These are phyloP conservation scores for Arthromyces matolae DNA, from an alignment of 768 basidiomycete species.

Conservation along the genomic window DNA sequence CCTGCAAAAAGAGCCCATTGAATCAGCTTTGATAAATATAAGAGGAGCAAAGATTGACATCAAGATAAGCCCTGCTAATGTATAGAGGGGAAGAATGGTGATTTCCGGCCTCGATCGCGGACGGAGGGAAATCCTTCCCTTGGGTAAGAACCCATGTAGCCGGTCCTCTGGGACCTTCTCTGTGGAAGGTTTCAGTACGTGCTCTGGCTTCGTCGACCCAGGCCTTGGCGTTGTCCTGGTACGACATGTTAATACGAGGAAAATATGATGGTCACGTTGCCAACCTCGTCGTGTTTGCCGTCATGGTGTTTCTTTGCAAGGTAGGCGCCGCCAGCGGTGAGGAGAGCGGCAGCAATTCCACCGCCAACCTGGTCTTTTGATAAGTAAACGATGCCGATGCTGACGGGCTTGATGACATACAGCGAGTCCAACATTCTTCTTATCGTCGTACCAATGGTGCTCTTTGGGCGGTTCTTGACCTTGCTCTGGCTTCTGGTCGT, in stretches of 20 bases:
- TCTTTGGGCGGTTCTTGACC: constrained; percentile 41
- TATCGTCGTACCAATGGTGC: constrained; percentile 54
- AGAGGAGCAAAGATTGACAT: constrained; percentile 35
- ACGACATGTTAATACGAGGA: background rate
- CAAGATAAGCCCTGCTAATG: constrained; percentile 55
- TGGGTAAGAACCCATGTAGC: constrained; percentile 60
- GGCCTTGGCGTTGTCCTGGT: constrained; percentile 44
- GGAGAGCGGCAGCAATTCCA: constrained; percentile 36
- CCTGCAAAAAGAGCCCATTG: constrained; percentile 30
- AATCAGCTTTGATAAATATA: background rate
- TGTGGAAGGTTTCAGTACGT: constrained; percentile 49
- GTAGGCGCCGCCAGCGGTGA: constrained; percentile 5
- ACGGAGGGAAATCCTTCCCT: constrained; percentile 55
- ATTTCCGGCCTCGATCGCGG: constrained; percentile 55
- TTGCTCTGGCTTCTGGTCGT: constrained; percentile 12
- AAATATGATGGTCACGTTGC: background rate
- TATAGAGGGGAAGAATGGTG: constrained; percentile 51
- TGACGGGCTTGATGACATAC: no score
- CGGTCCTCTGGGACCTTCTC: constrained; percentile 40
- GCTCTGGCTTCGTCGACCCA: constrained; percentile 57
- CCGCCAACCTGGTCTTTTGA: constrained; percentile 55
- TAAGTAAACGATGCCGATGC: no score
- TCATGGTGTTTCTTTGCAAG: constrained; percentile 40
- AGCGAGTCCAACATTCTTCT: constrained; percentile 56
- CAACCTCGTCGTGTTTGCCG: constrained; percentile 55